These are phyloP conservation scores for Amylocystis lapponica DNA, from an alignment of 768 basidiomycete genomes.

Conservation along the genomic window DNA sequence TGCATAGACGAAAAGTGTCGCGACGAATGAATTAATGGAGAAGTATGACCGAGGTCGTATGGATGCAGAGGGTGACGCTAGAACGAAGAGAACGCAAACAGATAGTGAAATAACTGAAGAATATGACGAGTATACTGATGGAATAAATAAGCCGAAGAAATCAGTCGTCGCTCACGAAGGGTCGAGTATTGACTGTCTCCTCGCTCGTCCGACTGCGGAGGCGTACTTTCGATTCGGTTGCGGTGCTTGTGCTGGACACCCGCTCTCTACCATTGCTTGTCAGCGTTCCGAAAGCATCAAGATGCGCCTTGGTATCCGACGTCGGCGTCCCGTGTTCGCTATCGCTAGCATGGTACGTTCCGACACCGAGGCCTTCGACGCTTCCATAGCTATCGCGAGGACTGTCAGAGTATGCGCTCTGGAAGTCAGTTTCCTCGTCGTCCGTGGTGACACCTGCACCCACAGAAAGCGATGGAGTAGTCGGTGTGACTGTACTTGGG, in stretches of 20 bases:
- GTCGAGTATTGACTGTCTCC: slow-evolving; percentile 26
- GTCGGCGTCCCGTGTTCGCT: slow-evolving; percentile 22
- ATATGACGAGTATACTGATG: slow-evolving; percentile 15
- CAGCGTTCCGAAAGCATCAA: slow-evolving; percentile 21
- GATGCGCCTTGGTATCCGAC: slow-evolving; percentile 16
- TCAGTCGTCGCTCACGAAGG: slow-evolving; percentile 15
- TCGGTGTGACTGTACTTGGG: slow-evolving; percentile 22
- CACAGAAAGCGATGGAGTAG: slow-evolving; percentile 29
- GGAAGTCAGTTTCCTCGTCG: slow-evolving; percentile 82
- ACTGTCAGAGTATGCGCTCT: slow-evolving; percentile 78
- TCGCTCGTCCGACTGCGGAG: slow-evolving; percentile 31
- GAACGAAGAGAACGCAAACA: slow-evolving; percentile 6
- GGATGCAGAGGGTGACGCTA: neutral
- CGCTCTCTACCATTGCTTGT: slow-evolving; percentile 43
- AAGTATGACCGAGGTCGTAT: neutral
- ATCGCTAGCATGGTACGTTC: slow-evolving; percentile 8
- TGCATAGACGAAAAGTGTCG: neutral
- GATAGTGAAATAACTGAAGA: slow-evolving; percentile 14
- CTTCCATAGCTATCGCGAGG: slow-evolving; percentile 63
- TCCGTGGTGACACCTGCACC: slow-evolving; percentile 43
- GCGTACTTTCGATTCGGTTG: slow-evolving; percentile 34
- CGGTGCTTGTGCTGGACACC: slow-evolving; percentile 48
- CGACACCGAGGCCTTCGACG: slow-evolving; percentile 23
- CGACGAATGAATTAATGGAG: slow-evolving; percentile 1
- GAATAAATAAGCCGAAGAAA: slow-evolving; percentile 9